Percentiles rank a stretch among this genome's conserved stretches.
Conservation (phyloP, 129 eudicot species). For the Heracleum sosnowskyi region DNA sequence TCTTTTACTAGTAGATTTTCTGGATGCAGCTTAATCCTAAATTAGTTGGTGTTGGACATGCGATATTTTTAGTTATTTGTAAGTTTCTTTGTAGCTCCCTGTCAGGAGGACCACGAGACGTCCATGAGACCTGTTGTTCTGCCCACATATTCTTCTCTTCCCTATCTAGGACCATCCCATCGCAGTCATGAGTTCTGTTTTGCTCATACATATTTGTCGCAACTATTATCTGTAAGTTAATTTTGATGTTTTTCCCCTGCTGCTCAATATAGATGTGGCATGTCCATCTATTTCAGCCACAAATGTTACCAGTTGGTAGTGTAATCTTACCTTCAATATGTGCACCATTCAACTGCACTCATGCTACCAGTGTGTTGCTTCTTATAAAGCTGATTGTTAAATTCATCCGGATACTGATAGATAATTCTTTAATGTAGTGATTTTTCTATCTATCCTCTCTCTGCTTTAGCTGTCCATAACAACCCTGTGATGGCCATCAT, state of each 20-base stretch:
- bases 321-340: neutral
- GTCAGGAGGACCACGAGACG: neutral
- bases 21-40: neutral
- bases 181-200: neutral
- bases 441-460: neutral
- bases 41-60: neutral
- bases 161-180: conserved; percentile 2
- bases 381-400: neutral
- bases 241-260: neutral
- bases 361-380: neutral
- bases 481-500: neutral
- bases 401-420: neutral
- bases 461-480: neutral
- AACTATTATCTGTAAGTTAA: neutral
- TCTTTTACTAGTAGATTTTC: neutral
- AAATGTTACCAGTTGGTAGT: neutral
- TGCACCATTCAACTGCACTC: neutral
- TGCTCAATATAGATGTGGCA: neutral
- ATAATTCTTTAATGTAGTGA: neutral
- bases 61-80: neutral
- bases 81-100: neutral
- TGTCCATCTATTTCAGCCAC: neutral
- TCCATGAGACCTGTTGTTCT: neutral
- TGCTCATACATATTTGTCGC: neutral
- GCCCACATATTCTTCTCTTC: neutral